Evolutionary conservation across 371 early-diverging fungal genomes (phyloP), one percentile per base, ranked within the genome.

Genomic region (Encephalitozoon cuniculi): DNA sequence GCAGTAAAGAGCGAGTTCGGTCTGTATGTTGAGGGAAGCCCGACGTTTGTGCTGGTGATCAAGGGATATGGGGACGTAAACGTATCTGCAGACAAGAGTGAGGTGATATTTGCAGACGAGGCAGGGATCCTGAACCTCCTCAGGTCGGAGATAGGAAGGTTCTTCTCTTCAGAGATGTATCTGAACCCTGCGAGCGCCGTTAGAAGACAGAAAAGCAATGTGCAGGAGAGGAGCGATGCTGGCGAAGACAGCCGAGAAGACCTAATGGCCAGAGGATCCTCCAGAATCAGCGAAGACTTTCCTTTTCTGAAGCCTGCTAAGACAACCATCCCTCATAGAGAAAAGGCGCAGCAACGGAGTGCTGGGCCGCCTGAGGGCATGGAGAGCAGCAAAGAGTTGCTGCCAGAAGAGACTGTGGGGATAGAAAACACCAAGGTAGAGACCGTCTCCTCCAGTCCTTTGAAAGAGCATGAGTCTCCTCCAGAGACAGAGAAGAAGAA

Each of bases 51-150:
- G n/a, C 49, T 81, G 34, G 30, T 54, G 18, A 39, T 81, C 5
- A 74, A 74, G 25, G 53, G 67, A 26, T 30, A n/a, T 30, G 34
- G n/a, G 8, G 81, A 81, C 67, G 41, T 81, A 18, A 80, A 77
- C 64, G 23, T 81, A 32, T 77, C 81, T 3, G 34, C 39, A 7
- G 78, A 77, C 69, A 81, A 81, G 39, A 75, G 34, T 8, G 77
- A 77, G 40, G 65, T 74, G 32, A 66, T 81, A 53, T 25, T 81
- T 37, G 52, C 51, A 2, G 66, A 74, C 25, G 59, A 67, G n/a
- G 54, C 34, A 2, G 44, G 65, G 7, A 77, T 81, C 26, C 49
- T 75, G 21, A 66, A 32, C n/a, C 64, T 32, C 15, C 37, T 81
- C n/a, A 68, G 32, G 59, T 41, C 52, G 18, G 66, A 52, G 21